phyloP scores from a whole-genome alignment of 2,329 filamentous ascomycete species.

The Sclerotinia sclerotiorum region DNA sequence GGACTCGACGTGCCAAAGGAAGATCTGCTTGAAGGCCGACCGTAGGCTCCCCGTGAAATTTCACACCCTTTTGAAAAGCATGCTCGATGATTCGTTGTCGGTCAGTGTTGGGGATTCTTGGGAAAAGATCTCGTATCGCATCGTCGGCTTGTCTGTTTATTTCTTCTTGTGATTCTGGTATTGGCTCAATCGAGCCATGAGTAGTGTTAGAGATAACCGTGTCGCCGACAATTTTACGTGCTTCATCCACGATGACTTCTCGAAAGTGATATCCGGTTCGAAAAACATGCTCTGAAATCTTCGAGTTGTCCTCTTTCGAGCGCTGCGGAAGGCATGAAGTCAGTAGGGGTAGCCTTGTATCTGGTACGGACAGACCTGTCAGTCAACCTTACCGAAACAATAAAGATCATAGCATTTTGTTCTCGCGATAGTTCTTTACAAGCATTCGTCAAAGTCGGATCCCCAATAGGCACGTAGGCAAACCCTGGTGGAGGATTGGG shows the following conservation, averaged over 20 bases:
- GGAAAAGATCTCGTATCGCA: constrained; percentile 63
- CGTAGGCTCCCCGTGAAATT: constrained; percentile 53
- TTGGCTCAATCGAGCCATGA: constrained; percentile 51
- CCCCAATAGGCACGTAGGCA: constrained; percentile 61
- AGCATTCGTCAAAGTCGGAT: constrained; percentile 57
- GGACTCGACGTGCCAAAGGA: constrained; percentile 60
- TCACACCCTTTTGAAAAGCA: constrained; percentile 59
- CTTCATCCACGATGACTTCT: constrained; percentile 58
- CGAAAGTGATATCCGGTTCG: constrained; percentile 62
- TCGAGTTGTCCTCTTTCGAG: constrained; percentile 36
- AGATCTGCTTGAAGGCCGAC: constrained; percentile 59
- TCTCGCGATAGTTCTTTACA: constrained; percentile 67
- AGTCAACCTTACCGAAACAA: constrained; percentile 57
- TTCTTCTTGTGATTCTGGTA: constrained; percentile 58
- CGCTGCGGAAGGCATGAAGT: constrained; percentile 24
- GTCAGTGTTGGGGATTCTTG: constrained; percentile 64
- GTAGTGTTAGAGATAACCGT: constrained; percentile 36
- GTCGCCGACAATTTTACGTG: constrained; percentile 42
- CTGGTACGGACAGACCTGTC: constrained; percentile 4
- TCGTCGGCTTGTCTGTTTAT: constrained; percentile 63
- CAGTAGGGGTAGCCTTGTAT: constrained; percentile 15
- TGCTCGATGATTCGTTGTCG: constrained; percentile 61
- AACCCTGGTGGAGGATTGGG: constrained; percentile 58
- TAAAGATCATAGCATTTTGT: constrained; percentile 62
- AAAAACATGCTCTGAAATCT: constrained; percentile 51